Base-by-base conservation (phyloP, 176 grass and related monocot genomes). In the Triticum monococcum region DNA sequence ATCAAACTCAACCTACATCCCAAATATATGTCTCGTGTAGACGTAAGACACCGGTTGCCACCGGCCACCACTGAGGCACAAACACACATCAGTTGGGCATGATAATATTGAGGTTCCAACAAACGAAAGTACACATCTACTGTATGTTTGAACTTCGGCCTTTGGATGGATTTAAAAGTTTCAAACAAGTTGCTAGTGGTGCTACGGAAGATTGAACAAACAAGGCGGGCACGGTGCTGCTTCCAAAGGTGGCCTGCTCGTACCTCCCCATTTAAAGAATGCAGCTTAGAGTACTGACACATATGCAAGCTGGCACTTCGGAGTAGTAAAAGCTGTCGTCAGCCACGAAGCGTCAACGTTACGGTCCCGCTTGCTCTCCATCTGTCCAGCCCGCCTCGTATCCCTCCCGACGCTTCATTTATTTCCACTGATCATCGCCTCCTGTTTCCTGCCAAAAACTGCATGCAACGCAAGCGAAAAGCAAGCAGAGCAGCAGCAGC, bases 321-420 rank as follows among this genome's bases (percentile, higher is more conserved):
- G 33, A 18, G 32, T 60, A 18, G 32, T 60, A n/a, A 78, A 82
- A 82, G 71, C 63, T n/a, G 18, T 13, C 7, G 40, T 64, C 73
- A 18, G 22, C 8, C 33, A 56, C 24, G 82, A 83, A 0, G 90
- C 90, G 83, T 91, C 72, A 65, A 37, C 86, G 86, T 91, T 65
- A 91, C 82, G 64, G 18, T 20, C 56, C 71, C 65, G 31, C 48
- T 17, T 52, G 48, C 31, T 23, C 22, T 68, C 26, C 20, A 26
- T 32, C 22, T 24, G 30, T 25, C 65, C 48, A 7, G 7, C 48
- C 17, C 48, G 14, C 48, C 50, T 18, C 50, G 50, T 54, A 54
- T 54, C 13, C 13, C 48, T 48, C 28, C 23, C 67, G 5, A 63
- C 81, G 35, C 81, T 78, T 69, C 37, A 70, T 83, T 83, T 46